Base-by-base conservation (phyloP, 805 yeast genomes). In the Yarrowia porcina region DNA sequence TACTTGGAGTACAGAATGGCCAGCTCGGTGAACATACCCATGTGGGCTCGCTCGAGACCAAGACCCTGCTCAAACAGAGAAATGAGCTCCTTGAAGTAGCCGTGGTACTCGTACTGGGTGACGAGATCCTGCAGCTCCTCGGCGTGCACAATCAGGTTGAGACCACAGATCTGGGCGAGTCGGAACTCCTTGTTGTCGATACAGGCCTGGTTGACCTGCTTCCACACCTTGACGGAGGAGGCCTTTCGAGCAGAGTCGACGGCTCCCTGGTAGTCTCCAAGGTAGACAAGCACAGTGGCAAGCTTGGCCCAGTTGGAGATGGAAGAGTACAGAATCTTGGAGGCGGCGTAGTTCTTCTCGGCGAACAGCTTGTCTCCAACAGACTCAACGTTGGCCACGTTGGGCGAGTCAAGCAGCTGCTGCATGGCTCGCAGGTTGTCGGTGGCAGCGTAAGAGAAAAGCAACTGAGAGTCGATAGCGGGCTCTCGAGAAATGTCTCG, bases 171-270 rank as follows among this genome's bases (percentile, higher is more conserved):
- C 80, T 94, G 99, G 12, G 98, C 99, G 66, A 94, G 82, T 75
- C 97, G 86, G 82, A 94, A 94, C 77, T 94, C 99, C 73, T 86
- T 86, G 78, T 90, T 89, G 69, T 87, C 96, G 74, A 94, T 86
- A 83, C 99, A 94, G 21, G 97, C 99, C 74, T 87, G 89, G 77
- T 91, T 90, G 59, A 94, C 99, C 77, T 92, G 96, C 77, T 91
- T 94, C 99, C 99, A 94, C 41, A 94, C 99, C 72, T 82, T 83
- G 65, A 88, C 84, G 75, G 90, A 91, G 35, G 96, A 89, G 2
- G 99, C 98, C 78, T 93, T 94, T 80, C 99, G 88, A 21, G 99
- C 99, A 76, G 97, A 91, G 73, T 94, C 98, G 66, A 94, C 99
- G 59, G 99, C 99, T 63, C 90, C 85, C 78, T 94, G 97, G 75